Percentiles rank a stretch among this genome's conserved stretches.
phyloP scores from a whole-genome alignment of 1,284 basidiomycete species.

The Microbotryum lychnidis-dioicae region DNA sequence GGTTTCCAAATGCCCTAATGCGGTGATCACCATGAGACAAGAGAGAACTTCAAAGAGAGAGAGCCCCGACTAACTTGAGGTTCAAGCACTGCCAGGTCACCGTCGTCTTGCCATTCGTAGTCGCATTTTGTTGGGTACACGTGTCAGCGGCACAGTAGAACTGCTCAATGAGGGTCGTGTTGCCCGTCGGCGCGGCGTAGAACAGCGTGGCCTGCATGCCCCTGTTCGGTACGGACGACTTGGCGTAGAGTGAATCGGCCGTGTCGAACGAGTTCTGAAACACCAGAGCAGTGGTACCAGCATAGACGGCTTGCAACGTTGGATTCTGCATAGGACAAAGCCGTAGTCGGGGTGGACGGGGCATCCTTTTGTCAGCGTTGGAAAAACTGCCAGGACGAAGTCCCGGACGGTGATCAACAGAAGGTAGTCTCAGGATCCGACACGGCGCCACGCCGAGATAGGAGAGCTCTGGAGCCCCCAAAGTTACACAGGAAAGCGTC shows the following conservation, averaged over 20 bases:
- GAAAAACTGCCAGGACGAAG: too few species aligned
- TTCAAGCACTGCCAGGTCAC: background rate
- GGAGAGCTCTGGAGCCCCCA: background rate
- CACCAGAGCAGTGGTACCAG: conserved; percentile 58
- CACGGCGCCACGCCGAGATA: too few species aligned
- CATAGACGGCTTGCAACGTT: conserved; percentile 64
- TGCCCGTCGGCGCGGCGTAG: conserved; percentile 44
- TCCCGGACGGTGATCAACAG: too few species aligned
- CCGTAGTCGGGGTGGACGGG: too few species aligned
- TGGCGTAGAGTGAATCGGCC: conserved; percentile 55
- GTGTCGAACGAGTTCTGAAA: conserved; percentile 66
- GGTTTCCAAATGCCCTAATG: too few species aligned
- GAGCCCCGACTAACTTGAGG: background rate
- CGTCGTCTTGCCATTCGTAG: conserved; percentile 42
- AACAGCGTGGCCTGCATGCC: conserved; percentile 65
- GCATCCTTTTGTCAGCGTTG: too few species aligned
- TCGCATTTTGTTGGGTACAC: conserved; percentile 54
- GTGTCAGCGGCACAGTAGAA: conserved; percentile 67
- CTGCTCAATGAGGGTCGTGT: conserved; percentile 36
- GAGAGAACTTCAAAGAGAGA: background rate
- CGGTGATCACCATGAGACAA: too few species aligned
- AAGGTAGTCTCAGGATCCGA: too few species aligned
- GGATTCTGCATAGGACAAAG: conserved; percentile 51
- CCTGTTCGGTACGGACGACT: conserved; percentile 51
- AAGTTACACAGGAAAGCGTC: conserved; percentile 42